phyloP scores from a whole-genome alignment of 163 green algal genomes.

The Dunaliella salina region DNA sequence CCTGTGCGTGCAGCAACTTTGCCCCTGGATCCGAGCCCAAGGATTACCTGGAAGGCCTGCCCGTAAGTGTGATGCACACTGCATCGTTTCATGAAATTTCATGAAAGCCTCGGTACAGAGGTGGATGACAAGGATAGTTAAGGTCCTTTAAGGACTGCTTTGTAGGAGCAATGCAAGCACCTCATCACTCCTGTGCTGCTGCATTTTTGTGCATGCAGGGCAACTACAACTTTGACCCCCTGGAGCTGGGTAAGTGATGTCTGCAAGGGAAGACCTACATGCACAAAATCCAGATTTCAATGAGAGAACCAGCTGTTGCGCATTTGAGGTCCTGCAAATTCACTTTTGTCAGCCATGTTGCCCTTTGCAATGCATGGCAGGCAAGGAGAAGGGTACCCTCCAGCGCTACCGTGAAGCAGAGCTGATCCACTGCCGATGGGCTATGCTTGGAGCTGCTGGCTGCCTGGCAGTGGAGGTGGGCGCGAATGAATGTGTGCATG shows the following conservation, averaged over 20 bases:
- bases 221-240: conserved; percentile 76
- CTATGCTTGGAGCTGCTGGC: conserved; percentile 81
- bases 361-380: not conserved
- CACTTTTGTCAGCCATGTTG: too few species aligned
- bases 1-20: not conserved
- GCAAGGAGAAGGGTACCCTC: conserved; percentile 59
- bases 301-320: too few species aligned
- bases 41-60: not conserved
- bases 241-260: conserved; percentile 40
- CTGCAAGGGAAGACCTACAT: too few species aligned
- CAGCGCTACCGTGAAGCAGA: conserved; percentile 77
- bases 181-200: too few species aligned
- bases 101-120: too few species aligned
- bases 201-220: conserved; percentile 19
- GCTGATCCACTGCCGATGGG: conserved; percentile 71
- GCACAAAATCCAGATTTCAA: too few species aligned
- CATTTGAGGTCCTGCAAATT: too few species aligned
- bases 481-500: too few species aligned
- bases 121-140: too few species aligned
- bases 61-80: not conserved
- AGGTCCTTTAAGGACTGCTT: too few species aligned
- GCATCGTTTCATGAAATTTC: too few species aligned
- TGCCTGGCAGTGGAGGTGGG: conserved; percentile 67
- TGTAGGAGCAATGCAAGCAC: too few species aligned
- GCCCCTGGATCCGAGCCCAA: not conserved